phyloP scores from a whole-genome alignment of 2,329 filamentous ascomycete species.

The Hymenoscyphus occultus region DNA sequence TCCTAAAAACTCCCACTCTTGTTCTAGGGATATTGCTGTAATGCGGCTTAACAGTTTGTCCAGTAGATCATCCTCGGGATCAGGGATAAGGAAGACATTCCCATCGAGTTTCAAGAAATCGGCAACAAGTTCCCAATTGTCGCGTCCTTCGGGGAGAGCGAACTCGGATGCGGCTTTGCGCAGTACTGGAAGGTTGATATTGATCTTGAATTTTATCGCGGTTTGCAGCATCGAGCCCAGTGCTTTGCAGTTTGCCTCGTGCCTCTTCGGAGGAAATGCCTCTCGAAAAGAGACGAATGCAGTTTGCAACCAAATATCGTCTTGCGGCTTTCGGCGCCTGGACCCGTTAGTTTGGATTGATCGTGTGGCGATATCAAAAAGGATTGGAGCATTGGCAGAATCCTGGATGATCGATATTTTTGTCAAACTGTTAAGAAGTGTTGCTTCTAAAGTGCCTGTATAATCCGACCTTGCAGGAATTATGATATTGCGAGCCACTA shows the following conservation, averaged over 20 bases:
- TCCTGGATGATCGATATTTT: conserved; percentile 28
- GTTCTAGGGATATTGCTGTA: conserved; percentile 27
- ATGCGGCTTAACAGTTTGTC: conserved; percentile 36
- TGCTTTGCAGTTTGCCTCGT: conserved; percentile 27
- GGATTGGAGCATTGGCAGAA: conserved; percentile 40
- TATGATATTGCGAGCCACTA: conserved; percentile 37
- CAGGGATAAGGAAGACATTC: conserved; percentile 43
- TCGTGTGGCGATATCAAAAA: conserved; percentile 46
- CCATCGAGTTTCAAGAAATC: conserved; percentile 45
- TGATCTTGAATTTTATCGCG: conserved; percentile 37
- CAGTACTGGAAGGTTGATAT: conserved; percentile 37
- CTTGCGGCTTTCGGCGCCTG: conserved; percentile 43
- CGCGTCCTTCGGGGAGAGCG: conserved; percentile 28
- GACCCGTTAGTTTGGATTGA: conserved; percentile 43
- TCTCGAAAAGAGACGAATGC: conserved; percentile 40
- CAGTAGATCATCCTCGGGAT: conserved; percentile 33
- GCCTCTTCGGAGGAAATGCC: conserved; percentile 25
- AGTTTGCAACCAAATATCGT: conserved; percentile 48
- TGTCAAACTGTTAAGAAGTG: conserved; percentile 29
- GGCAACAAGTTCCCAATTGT: conserved; percentile 42
- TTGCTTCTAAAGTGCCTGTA: conserved; percentile 18
- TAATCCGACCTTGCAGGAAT: conserved; percentile 33
- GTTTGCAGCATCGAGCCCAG: conserved; percentile 36
- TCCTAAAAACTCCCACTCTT: conserved; percentile 22
- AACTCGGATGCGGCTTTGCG: conserved; percentile 34